phyloP scores from a whole-genome alignment of 805 yeast species.

The Zygotorulaspora danielsina region DNA sequence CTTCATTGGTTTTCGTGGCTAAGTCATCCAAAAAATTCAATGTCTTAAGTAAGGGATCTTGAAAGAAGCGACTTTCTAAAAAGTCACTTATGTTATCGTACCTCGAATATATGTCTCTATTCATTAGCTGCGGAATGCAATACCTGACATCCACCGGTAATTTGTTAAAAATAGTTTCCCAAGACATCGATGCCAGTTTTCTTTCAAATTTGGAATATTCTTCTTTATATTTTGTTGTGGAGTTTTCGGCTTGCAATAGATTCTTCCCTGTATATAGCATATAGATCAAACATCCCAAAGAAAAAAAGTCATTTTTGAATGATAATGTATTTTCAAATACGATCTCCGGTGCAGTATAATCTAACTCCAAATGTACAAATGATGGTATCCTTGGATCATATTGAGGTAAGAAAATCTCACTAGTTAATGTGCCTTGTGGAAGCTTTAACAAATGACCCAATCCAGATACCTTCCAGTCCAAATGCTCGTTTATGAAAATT shows the following conservation, averaged over 20 bases:
- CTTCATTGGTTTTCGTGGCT: constrained; percentile 64
- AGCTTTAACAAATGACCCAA: constrained; percentile 48
- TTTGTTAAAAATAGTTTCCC: constrained; percentile 45
- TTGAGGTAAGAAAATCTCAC: constrained; percentile 63
- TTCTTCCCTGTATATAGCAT: constrained; percentile 58
- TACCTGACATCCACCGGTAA: constrained; percentile 54
- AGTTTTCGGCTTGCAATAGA: constrained; percentile 48
- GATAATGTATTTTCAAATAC: constrained; percentile 59
- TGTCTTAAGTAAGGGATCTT: constrained; percentile 76
- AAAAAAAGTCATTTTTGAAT: constrained; percentile 74
- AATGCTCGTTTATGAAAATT: constrained; percentile 70
- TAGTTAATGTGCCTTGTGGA: constrained; percentile 48
- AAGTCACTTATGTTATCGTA: constrained; percentile 51
- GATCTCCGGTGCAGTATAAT: constrained; percentile 82
- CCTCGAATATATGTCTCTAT: constrained; percentile 51
- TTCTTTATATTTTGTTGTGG: constrained; percentile 57
- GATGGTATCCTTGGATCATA: constrained; percentile 71
- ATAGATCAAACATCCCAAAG: constrained; percentile 73
- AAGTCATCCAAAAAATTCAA: constrained; percentile 79
- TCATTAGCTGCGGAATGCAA: constrained; percentile 49
- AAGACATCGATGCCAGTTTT: constrained; percentile 39
- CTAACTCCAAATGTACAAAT: constrained; percentile 64
- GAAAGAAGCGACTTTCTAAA: constrained; percentile 68
- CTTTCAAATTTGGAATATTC: constrained; percentile 48
- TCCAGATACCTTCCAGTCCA: constrained; percentile 93